A percentile compares a stretch with the other conserved stretches of the same genome.
Evolutionary conservation across 1,284 basidiomycete genomes (phyloP).

Genomic region (Coniferiporia sulphurascens): DNA sequence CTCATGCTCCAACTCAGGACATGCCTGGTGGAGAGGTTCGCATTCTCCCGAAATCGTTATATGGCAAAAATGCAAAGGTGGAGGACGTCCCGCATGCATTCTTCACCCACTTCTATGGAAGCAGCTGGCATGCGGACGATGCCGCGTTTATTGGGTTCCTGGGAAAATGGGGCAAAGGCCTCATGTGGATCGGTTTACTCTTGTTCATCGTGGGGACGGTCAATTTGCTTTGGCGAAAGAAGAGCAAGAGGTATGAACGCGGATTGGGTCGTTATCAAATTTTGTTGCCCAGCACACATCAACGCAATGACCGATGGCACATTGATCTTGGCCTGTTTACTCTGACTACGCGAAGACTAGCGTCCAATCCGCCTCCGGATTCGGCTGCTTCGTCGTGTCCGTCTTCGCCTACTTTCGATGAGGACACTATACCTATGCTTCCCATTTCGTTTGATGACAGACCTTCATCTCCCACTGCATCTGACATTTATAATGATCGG

Average conservation of each 20-base stretch:
- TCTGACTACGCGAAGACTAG: slow-evolving; percentile 34
- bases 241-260: slow-evolving; percentile 45
- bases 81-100: slow-evolving; percentile 87
- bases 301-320: slow-evolving; percentile 66
- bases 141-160: slow-evolving; percentile 91
- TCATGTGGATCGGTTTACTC: slow-evolving; percentile 79
- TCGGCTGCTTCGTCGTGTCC: slow-evolving; percentile 41
- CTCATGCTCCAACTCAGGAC: slow-evolving; percentile 56
- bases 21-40: slow-evolving; percentile 68
- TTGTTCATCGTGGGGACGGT: slow-evolving; percentile 67
- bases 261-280: slow-evolving; percentile 71
- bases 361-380: slow-evolving; percentile 42
- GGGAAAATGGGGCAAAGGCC: slow-evolving; percentile 76
- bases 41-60: slow-evolving; percentile 88
- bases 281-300: slow-evolving; percentile 63
- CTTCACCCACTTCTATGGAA: slow-evolving; percentile 95
- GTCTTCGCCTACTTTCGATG: slow-evolving; percentile 41
- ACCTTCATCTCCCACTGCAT: slow-evolving; percentile 50
- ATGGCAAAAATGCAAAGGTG: slow-evolving; percentile 92
- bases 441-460: slow-evolving; percentile 58
- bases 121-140: slow-evolving; percentile 94
- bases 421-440: slow-evolving; percentile 51
- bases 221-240: slow-evolving; percentile 49
- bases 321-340: slow-evolving; percentile 61
- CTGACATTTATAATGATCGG: slow-evolving; percentile 39